phyloP scores from a whole-genome alignment of 176 grass and related monocot genomes.

The Alloteropsis semialata region DNA sequence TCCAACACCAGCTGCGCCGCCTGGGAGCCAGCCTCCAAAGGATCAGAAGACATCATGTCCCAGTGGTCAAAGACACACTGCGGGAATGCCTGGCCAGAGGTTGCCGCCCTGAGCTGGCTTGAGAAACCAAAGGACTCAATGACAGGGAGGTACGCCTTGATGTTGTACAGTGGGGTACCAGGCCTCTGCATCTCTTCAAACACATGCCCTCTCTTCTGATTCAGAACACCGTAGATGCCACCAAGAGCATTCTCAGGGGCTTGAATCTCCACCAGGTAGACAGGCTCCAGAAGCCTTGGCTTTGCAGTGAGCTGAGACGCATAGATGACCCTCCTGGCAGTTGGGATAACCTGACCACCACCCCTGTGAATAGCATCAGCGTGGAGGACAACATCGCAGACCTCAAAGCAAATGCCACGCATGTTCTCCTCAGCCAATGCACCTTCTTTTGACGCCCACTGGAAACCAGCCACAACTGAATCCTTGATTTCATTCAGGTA shows the following conservation, averaged over 20 bases:
- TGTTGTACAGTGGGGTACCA: conserved; percentile 71
- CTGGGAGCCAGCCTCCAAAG: background rate
- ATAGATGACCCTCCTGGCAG: conserved; percentile 59
- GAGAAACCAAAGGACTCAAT: conserved; percentile 33
- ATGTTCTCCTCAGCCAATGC: conserved; percentile 66
- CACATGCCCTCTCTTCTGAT: conserved; percentile 68
- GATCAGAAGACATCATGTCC: background rate
- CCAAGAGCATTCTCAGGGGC: conserved; percentile 65
- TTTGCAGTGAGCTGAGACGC: conserved; percentile 69
- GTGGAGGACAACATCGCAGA: conserved; percentile 70
- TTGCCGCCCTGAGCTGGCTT: conserved; percentile 10
- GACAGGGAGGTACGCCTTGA: conserved; percentile 56
- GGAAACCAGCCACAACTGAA: conserved; percentile 67
- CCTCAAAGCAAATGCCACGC: conserved; percentile 71
- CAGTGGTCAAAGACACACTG: conserved; percentile 31
- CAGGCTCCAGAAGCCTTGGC: conserved; percentile 64
- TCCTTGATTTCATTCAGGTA: conserved; percentile 80
- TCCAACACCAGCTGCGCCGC: background rate
- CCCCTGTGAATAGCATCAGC: conserved; percentile 75
- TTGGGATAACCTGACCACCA: conserved; percentile 63
- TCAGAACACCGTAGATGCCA: conserved; percentile 70
- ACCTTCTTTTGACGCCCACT: conserved; percentile 74
- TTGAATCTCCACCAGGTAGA: conserved; percentile 73
- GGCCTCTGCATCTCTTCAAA: conserved; percentile 74
- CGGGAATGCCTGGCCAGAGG: conserved; percentile 25